These are phyloP conservation scores for Thuidium tamariscinum DNA, from an alignment of 225 moss, liverwort and hornwort genomes.

Conservation along the genomic window DNA sequence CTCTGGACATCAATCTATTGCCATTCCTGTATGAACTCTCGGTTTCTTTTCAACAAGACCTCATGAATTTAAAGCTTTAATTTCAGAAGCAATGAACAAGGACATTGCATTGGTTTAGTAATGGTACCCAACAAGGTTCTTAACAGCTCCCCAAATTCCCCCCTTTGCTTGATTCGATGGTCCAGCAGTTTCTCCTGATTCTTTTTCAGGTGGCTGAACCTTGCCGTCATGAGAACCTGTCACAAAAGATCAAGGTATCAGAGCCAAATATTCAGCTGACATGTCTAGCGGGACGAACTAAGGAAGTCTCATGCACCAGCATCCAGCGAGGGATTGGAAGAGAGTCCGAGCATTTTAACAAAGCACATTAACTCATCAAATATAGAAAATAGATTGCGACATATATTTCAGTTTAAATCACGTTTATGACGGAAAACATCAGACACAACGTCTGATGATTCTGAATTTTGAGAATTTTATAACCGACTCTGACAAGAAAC, in stretches of 20 bases:
- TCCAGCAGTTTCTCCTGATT: constrained; percentile 10
- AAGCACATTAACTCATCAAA: neutral
- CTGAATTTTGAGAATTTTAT: neutral
- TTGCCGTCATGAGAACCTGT: constrained; percentile 26
- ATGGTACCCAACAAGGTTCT: constrained; percentile 36
- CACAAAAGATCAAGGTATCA: constrained; percentile 8
- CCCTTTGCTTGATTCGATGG: constrained; percentile 13
- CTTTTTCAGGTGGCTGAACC: constrained; percentile 12
- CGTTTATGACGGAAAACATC: neutral
- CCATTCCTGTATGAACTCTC: neutral
- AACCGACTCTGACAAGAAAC: neutral
- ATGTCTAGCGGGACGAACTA: neutral
- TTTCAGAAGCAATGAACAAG: neutral
- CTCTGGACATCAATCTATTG: neutral
- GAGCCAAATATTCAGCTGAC: constrained; percentile 1
- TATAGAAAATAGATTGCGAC: neutral
- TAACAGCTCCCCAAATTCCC: constrained; percentile 44
- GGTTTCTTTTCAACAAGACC: neutral
- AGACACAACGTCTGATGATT: neutral
- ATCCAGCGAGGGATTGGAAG: neutral
- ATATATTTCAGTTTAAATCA: neutral
- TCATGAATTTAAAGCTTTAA: neutral
- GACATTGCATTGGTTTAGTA: neutral
- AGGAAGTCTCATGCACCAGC: neutral
- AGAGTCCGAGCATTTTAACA: neutral